Evolutionary conservation across 2,329 filamentous ascomycete genomes (phyloP), one percentile per base, ranked within the genome.

Genomic region (Chaetomium globosum): DNA sequence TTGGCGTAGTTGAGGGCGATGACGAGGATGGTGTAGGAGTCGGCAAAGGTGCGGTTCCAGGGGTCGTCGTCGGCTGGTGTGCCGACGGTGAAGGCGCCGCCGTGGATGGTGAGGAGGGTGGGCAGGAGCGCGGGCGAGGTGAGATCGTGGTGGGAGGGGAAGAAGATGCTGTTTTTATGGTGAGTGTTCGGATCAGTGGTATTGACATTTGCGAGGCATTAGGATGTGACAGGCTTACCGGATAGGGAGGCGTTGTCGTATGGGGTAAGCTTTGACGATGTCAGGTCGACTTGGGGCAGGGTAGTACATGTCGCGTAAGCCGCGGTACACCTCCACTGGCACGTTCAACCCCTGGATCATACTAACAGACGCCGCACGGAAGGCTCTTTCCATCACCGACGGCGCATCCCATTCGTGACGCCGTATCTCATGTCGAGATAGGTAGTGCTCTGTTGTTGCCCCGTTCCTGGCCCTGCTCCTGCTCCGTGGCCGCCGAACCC

Each of bases 1-100:
- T 82, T 81, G 69, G 75, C 73, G 75, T 86, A 85, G 69, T 82
- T 77, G 31, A 85, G 75, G n/a, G 77, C 78, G 16, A 83, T 71
- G 19, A 84, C 80, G 10, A 83, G 72, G 65, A 80, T 74, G 56
- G 73, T 71, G 59, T 79, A 75, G 0, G 71, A 67, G 63, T 78
- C 73, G 28, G 81, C 76, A 66, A 82, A 81, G 63, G 69, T 68
- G 46, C 72, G 72, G 72, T 80, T 83, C 75, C 82, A 82, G 13
- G 71, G 69, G 71, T 83, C 81, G 68, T 83, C 80, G 49, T 80
- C 73, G 51, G 73, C 66, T 0, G 82, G 77, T 23, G 77, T 71
- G 71, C 80, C 77, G 52, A 85, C 33, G 26, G 76, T 75, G 70
- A 82, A 83, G 43, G 81, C 82, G 64, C 83, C 82, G 61, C 83